A percentile compares a stretch with the other conserved stretches of the same genome.
These are phyloP conservation scores for Porodaedalea pini DNA, from an alignment of 1,284 basidiomycete genomes.

Conservation along the genomic window DNA sequence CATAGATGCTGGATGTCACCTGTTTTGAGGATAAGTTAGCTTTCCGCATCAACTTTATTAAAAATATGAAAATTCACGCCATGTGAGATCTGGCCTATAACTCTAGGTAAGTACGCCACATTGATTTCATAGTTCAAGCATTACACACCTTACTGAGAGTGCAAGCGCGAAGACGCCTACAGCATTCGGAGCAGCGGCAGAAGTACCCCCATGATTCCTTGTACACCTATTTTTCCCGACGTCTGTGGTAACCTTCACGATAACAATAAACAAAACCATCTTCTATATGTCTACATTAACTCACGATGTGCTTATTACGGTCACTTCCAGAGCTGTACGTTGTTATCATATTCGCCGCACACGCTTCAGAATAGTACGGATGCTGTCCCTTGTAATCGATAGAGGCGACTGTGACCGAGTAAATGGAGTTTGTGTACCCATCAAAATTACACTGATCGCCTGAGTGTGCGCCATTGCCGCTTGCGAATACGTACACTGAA, in stretches of 20 bases:
- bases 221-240: constrained; percentile 85
- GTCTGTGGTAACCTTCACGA: constrained; percentile 85
- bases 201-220: constrained; percentile 90
- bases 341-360: constrained; percentile 94
- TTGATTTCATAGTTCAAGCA: background rate
- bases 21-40: background rate
- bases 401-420: constrained; percentile 93
- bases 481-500: constrained; percentile 95
- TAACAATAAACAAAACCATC: constrained; percentile 21
- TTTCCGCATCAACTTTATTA: background rate
- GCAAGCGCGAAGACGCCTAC: constrained; percentile 89
- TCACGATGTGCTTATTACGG: constrained; percentile 69
- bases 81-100: constrained; percentile 83
- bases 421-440: constrained; percentile 98
- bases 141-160: constrained; percentile 71
- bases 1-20: constrained; percentile 88
- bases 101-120: background rate
- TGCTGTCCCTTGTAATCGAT: constrained; percentile 91
- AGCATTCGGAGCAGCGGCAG: constrained; percentile 96
- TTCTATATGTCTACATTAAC: constrained; percentile 31
- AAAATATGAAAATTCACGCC: constrained; percentile 49
- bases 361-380: constrained; percentile 96
- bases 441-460: constrained; percentile 99
- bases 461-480: constrained; percentile 88
- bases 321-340: constrained; percentile 95